These are phyloP conservation scores for Floccularia luteovirens DNA, from an alignment of 768 basidiomycete genomes.

Conservation along the genomic window DNA sequence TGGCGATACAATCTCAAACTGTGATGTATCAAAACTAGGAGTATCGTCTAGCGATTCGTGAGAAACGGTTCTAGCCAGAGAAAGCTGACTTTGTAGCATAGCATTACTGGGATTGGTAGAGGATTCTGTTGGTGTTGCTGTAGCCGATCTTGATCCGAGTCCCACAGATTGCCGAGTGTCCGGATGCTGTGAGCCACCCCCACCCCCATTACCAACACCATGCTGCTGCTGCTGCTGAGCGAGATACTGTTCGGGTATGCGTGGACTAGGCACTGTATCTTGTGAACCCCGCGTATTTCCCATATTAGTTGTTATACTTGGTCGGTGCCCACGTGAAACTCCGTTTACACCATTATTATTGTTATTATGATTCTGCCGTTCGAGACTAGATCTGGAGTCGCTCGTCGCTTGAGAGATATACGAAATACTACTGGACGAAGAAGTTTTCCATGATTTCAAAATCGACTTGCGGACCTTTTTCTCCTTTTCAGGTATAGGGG, in stretches of 20 bases:
- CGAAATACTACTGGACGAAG: conserved; percentile 18
- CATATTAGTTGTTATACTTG: conserved; percentile 45
- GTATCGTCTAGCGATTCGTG: conserved; percentile 28
- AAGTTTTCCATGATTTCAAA: conserved; percentile 52
- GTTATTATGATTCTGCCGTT: conserved; percentile 16
- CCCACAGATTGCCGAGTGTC: no score
- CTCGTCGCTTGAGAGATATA: conserved; percentile 11
- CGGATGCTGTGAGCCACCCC: no score
- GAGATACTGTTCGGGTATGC: conserved; percentile 45
- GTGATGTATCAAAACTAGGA: conserved; percentile 54
- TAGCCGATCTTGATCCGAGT: conserved; percentile 23
- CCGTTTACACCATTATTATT: conserved; percentile 19
- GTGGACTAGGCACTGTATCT: conserved; percentile 60
- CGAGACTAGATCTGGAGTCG: conserved; percentile 30
- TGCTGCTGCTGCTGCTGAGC: conserved; percentile 18
- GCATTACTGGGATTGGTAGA: conserved; percentile 15
- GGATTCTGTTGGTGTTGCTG: conserved; percentile 26
- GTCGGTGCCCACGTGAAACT: conserved; percentile 28
- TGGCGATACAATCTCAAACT: conserved; percentile 61
- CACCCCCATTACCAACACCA: no score
- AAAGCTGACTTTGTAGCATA: conserved; percentile 19
- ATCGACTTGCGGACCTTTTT: conserved; percentile 62
- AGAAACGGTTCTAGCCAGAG: conserved; percentile 27
- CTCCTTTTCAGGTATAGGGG: conserved; percentile 30
- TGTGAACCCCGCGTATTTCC: conserved; percentile 22